Evolutionary conservation across 2,329 filamentous ascomycete genomes (phyloP).

Genomic region (Pseudogymnoascus sp.): DNA sequence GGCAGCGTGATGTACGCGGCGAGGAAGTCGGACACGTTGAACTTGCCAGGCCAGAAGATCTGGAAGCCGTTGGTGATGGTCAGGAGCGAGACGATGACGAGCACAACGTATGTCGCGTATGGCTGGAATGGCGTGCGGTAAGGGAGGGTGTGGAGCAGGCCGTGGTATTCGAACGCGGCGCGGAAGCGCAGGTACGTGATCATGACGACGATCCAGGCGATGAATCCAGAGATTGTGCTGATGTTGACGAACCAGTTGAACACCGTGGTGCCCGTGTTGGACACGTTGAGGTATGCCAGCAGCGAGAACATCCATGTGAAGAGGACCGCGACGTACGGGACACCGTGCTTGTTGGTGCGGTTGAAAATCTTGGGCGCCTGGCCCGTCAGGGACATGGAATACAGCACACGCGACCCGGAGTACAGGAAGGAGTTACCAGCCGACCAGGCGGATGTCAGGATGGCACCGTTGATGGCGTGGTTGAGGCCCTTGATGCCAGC

Average conservation of each 20-base stretch:
- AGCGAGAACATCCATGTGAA: conserved; percentile 50
- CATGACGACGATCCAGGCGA: conserved; percentile 52
- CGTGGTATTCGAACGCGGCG: conserved; percentile 45
- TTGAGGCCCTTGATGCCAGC: conserved; percentile 56
- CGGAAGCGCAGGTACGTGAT: conserved; percentile 53
- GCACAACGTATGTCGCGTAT: conserved; percentile 54
- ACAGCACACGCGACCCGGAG: conserved; percentile 59
- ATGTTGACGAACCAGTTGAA: conserved; percentile 66
- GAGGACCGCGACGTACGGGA: conserved; percentile 50
- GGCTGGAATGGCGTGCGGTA: conserved; percentile 48
- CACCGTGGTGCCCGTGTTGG: conserved; percentile 51
- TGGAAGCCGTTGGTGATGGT: conserved; percentile 68
- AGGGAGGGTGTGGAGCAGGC: conserved; percentile 42
- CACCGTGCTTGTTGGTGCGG: conserved; percentile 49
- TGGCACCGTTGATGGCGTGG: conserved; percentile 59
- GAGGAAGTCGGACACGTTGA: conserved; percentile 55
- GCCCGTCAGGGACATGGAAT: conserved; percentile 57
- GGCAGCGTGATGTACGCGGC: conserved; percentile 56
- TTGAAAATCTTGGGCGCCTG: conserved; percentile 56
- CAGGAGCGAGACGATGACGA: conserved; percentile 53
- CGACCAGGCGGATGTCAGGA: conserved; percentile 59
- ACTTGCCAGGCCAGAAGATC: conserved; percentile 60
- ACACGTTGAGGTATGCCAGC: conserved; percentile 61
- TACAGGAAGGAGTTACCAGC: conserved; percentile 55
- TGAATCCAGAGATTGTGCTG: conserved; percentile 52